Base-by-base conservation (phyloP, 129 eudicot species). In the Flaveria sonorensis region DNA sequence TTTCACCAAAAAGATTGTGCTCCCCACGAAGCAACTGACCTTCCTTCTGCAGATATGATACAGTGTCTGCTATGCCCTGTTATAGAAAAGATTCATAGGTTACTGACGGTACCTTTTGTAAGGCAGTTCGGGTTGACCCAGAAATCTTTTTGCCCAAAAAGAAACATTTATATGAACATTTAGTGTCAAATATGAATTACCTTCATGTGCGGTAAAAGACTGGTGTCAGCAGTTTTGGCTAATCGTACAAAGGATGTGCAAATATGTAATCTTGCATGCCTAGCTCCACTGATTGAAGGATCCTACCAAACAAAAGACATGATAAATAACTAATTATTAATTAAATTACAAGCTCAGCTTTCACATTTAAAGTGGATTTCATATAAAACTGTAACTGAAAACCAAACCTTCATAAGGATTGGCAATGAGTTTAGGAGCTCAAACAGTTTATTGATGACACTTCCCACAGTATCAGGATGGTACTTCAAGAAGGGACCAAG, bases 181-280 rank as follows among this genome's bases (percentile, higher is more conserved):
- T 62, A 62, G 21, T 62, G 32, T 63, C 50, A 59, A 28, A 48
- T 47, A 51, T 36, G 48, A 69, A 71, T 82, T 77, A 91, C 98
- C 96, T 89, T 95, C 99, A 95, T 91, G 77, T 95, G 99, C 42
- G 97, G 97, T 82, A 91, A 85, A 81, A 95, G 88, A 81, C 87
- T 82, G 71, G 85, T 80, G 63, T 83, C 89, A 48, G 94, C 97
- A 72, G 89, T 79, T 83, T 89, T 95, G 64, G 99, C 94, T 65
- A 95, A 75, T 81, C 97, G 92, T 74, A 95, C 87, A 76, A 95
- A 91, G 77, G 99, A 88, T 50, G 97, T 89, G 68, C 99, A 95
- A 72, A 95, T 87, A 86, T 95, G 99, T 74, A 95, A 86, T 80
- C 99, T 86, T 72, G 99, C 97, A 89, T 90, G 92, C 36, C 97